Percentiles rank a stretch among this genome's conserved stretches.
Evolutionary conservation across 257 asterid species (phyloP).

Genomic region (Cynanchum wilfordii): DNA sequence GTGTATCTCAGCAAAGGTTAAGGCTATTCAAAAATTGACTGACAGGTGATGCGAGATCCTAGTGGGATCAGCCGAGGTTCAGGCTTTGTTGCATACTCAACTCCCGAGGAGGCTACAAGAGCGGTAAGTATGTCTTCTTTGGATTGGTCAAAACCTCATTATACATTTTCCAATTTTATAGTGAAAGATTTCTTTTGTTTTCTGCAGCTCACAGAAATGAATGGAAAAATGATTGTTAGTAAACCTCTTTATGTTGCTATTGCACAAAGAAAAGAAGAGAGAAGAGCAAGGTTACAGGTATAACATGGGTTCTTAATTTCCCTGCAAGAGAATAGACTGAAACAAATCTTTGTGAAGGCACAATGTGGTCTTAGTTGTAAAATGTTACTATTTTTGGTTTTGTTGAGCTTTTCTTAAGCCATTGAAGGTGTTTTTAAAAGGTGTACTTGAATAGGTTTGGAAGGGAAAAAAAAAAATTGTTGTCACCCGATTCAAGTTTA

Average conservation of each 20-base stretch:
- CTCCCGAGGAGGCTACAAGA: conserved; percentile 83
- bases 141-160: neutral
- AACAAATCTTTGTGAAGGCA: neutral
- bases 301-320: neutral
- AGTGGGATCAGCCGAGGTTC: conserved; percentile 89
- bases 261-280: conserved; percentile 94
- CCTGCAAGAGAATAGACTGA: neutral
- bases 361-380: neutral
- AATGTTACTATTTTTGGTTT: neutral
- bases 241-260: conserved; percentile 92
- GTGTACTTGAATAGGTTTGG: too few relatives aligned
- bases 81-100: conserved; percentile 89
- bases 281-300: conserved; percentile 91
- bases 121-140: conserved; percentile 49
- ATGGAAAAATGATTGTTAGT: conserved; percentile 73
- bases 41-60: conserved; percentile 85
- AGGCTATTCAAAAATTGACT: conserved; percentile 14
- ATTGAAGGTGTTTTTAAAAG: too few relatives aligned
- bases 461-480: too few relatives aligned
- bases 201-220: conserved; percentile 74
- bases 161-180: neutral
- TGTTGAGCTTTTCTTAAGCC: neutral
- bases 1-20: neutral
- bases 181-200: neutral
- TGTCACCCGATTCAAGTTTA: too few relatives aligned